These are phyloP conservation scores for Aspergillus sp. DNA, from an alignment of 2,329 filamentous ascomycete species.

Conservation along the genomic window DNA sequence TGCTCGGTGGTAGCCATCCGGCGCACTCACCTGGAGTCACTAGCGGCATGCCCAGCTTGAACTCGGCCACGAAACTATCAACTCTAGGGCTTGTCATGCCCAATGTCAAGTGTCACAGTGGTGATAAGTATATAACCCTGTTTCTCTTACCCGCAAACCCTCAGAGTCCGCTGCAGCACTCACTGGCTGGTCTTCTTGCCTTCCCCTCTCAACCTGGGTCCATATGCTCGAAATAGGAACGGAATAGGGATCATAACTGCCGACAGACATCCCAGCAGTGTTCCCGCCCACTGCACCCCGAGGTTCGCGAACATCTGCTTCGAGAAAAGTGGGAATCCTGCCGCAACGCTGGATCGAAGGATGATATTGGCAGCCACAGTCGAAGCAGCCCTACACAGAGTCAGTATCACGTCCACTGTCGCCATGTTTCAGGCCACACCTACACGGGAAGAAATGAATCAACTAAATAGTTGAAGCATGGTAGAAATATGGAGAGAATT, in stretches of 20 bases:
- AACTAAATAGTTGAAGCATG: constrained; percentile 60
- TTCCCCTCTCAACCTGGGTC: constrained; percentile 26
- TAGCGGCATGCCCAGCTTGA: too few relatives aligned
- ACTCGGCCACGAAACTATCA: too few relatives aligned
- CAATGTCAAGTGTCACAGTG: too few relatives aligned
- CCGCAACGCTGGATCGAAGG: constrained; percentile 37
- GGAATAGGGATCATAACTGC: constrained; percentile 42
- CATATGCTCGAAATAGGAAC: constrained; percentile 31
- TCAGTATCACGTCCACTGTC: neutral
- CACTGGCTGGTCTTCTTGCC: neutral
- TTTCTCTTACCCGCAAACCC: neutral
- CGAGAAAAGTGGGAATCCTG: constrained; percentile 41
- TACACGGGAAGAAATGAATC: constrained; percentile 59
- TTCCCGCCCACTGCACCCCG: constrained; percentile 42
- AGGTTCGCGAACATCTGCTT: constrained; percentile 43
- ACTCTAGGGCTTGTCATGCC: too few relatives aligned
- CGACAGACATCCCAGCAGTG: constrained; percentile 40
- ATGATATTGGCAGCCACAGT: constrained; percentile 58
- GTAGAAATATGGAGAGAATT: constrained; percentile 59
- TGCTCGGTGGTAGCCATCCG: too few relatives aligned
- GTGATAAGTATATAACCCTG: too few relatives aligned
- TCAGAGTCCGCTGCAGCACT: neutral
- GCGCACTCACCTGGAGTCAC: too few relatives aligned
- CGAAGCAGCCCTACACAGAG: constrained; percentile 44
- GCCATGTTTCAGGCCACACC: constrained; percentile 3